phyloP scores from a whole-genome alignment of 805 yeast species.

The Wickerhamiella dianesei region DNA sequence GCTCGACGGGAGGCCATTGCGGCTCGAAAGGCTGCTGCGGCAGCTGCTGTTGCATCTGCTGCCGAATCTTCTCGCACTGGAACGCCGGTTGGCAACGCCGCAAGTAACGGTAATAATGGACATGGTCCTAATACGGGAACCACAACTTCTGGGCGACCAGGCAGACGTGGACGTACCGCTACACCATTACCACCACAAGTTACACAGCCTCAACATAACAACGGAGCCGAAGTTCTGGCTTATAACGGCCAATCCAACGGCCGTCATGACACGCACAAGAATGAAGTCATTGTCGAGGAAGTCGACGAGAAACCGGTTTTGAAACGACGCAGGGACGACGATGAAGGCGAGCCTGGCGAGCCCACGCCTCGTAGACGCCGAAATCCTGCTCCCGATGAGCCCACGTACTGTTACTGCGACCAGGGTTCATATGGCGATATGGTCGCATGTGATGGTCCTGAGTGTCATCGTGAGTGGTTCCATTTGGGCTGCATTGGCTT shows the following conservation, averaged over 20 bases:
- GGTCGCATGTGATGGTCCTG: conserved; percentile 97
- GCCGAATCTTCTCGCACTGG: conserved; percentile 19
- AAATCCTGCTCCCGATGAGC: conserved; percentile 35
- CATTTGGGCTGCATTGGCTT: conserved; percentile 88
- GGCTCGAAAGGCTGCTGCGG: conserved; percentile 54
- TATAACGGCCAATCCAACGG: not conserved
- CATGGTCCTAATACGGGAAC: conserved; percentile 6
- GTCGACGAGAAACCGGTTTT: not conserved
- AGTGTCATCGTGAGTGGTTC: conserved; percentile 89
- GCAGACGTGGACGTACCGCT: conserved; percentile 7
- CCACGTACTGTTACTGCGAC: conserved; percentile 88
- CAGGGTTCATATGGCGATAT: conserved; percentile 96
- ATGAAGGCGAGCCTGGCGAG: conserved; percentile 18
- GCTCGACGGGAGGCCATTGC: conserved; percentile 86
- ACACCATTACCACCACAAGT: conserved; percentile 2
- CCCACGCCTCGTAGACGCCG: conserved; percentile 15
- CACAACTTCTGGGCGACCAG: conserved; percentile 11
- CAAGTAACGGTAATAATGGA: not conserved
- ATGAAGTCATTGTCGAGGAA: not conserved
- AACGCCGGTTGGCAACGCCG: conserved; percentile 7
- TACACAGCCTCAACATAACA: not conserved
- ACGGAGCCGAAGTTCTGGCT: not conserved
- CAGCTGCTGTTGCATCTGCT: conserved; percentile 22
- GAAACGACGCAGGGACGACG: conserved; percentile 5
- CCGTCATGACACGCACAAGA: not conserved